Conservation (phyloP, 441 rosid species). For the Populus hybrid region DNA sequence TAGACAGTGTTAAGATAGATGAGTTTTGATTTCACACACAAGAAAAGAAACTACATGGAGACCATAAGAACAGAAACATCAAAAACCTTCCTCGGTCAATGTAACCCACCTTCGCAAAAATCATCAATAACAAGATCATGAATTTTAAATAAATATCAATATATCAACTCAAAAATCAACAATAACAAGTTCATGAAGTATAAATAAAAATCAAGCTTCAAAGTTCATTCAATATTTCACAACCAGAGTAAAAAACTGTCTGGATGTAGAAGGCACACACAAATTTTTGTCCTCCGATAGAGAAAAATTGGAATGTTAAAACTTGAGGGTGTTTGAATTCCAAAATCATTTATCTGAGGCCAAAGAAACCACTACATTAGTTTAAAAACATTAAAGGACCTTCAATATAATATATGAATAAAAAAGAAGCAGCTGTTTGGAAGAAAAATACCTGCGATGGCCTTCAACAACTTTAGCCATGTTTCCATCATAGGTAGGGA, state of each 20-base stretch:
- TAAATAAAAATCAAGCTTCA: not conserved
- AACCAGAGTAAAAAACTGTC: conserved; percentile 14
- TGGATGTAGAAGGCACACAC: conserved; percentile 14
- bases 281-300: conserved; percentile 4
- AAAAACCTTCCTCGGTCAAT: not conserved
- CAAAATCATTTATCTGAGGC: conserved; percentile 21
- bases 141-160: not conserved
- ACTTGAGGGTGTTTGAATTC: conserved; percentile 15
- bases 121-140: not conserved
- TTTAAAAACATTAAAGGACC: not conserved
- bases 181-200: not conserved
- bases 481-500: conserved; percentile 93
- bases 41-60: not conserved
- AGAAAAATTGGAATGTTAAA: conserved; percentile 10
- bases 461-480: conserved; percentile 99
- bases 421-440: not conserved
- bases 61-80: not conserved
- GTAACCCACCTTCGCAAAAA: not conserved
- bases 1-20: not conserved
- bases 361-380: conserved; percentile 13
- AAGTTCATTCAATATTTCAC: not conserved
- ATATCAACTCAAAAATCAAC: not conserved
- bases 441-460: conserved; percentile 69
- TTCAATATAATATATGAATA: not conserved
- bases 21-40: not conserved